These are phyloP conservation scores for Verbena officinalis DNA, from an alignment of 257 asterid genomes.

Conservation along the genomic window DNA sequence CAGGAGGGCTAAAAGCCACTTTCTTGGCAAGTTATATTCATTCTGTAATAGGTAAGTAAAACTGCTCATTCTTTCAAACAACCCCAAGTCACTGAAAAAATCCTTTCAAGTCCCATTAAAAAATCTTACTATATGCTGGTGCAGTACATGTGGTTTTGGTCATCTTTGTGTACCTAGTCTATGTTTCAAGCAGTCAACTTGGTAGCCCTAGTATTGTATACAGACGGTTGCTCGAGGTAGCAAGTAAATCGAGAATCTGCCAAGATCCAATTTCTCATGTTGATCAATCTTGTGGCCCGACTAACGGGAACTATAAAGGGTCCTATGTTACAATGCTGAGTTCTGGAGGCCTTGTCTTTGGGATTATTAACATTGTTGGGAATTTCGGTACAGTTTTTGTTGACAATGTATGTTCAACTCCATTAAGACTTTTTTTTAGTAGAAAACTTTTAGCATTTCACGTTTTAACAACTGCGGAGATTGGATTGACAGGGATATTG, in stretches of 20 bases:
- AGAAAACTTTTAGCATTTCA: background rate
- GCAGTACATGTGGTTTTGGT: conserved; percentile 87
- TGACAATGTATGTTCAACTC: conserved; percentile 68
- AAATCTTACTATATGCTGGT: conserved; percentile 10
- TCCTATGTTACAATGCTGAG: conserved; percentile 85
- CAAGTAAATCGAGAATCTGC: conserved; percentile 72
- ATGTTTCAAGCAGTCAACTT: conserved; percentile 70
- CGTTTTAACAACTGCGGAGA: background rate
- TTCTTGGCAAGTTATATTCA: conserved; percentile 94
- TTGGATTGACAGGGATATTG: conserved; percentile 68
- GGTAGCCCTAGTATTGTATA: conserved; percentile 83
- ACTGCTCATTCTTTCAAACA: background rate
- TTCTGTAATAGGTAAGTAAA: conserved; percentile 71
- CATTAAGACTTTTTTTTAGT: background rate
- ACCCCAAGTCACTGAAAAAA: background rate
- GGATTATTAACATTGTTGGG: conserved; percentile 91
- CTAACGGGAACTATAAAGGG: conserved; percentile 77
- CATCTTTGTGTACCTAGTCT: conserved; percentile 81
- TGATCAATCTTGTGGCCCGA: conserved; percentile 88
- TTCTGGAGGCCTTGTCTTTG: conserved; percentile 87
- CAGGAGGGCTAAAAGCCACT: conserved; percentile 94
- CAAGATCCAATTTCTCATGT: conserved; percentile 57
- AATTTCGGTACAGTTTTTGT: conserved; percentile 93
- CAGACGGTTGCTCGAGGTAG: conserved; percentile 66
- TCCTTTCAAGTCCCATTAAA: background rate